A percentile compares a stretch with the other conserved stretches of the same genome.
Conservation (phyloP, 2,329 filamentous ascomycete genomes). For the Sclerotiophoma versabilis region DNA sequence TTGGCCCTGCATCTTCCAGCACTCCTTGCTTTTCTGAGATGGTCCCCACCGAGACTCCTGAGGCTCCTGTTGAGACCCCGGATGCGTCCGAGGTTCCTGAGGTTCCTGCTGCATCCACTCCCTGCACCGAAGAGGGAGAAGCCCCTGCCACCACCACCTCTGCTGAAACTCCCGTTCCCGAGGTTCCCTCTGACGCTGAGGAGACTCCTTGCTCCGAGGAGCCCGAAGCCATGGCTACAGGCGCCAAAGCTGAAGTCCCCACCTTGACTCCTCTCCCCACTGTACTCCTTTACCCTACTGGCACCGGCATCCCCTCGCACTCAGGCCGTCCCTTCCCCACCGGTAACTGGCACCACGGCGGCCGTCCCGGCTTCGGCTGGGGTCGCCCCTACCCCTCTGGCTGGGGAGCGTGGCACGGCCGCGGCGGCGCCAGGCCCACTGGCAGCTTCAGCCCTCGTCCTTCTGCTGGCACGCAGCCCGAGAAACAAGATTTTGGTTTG, state of each 20-base stretch:
- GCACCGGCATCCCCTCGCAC: constrained; percentile 4
- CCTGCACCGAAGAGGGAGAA: constrained; percentile 7
- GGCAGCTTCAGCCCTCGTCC: constrained; percentile 10
- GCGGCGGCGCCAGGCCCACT: constrained; percentile 8
- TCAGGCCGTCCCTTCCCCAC: constrained; percentile 16
- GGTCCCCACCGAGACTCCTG: constrained; percentile 11
- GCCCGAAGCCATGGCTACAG: constrained; percentile 1
- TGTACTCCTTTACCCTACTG: background rate
- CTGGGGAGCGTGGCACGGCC: constrained; percentile 20
- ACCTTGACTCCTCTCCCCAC: constrained; percentile 7
- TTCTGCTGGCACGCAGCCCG: constrained; percentile 9
- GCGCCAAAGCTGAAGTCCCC: constrained; percentile 2
- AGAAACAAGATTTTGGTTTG: constrained; percentile 16
- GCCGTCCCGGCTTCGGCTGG: constrained; percentile 21
- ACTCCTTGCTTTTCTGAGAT: constrained; percentile 19
- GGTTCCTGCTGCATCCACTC: background rate
- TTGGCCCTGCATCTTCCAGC: constrained; percentile 23
- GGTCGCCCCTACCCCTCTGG: constrained; percentile 27
- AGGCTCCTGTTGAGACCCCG: background rate
- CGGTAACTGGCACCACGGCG: constrained; percentile 9
- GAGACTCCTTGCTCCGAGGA: constrained; percentile 7
- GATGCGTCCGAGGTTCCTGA: too few relatives aligned
- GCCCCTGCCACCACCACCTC: too few relatives aligned
- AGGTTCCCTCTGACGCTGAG: constrained; percentile 1
- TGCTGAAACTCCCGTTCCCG: constrained; percentile 3